Evolutionary conservation across 768 basidiomycete species (phyloP).

Genomic region (Amylocystis lapponica): DNA sequence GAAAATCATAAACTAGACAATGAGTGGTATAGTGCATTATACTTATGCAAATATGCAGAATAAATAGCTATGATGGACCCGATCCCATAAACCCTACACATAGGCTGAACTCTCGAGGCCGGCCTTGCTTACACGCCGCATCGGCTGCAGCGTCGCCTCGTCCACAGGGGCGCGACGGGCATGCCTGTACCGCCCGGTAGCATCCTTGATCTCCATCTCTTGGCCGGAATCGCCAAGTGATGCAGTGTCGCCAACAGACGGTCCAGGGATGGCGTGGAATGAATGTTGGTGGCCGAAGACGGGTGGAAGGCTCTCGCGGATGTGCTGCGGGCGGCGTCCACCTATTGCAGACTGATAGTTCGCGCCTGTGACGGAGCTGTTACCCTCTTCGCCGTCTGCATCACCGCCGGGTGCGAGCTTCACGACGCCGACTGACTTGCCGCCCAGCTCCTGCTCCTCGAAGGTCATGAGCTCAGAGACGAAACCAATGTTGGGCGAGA

Average conservation of each 20-base stretch:
- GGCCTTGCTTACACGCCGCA: constrained; percentile 88
- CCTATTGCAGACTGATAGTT: constrained; percentile 41
- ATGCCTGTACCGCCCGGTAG: constrained; percentile 80
- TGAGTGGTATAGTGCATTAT: neutral
- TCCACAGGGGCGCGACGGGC: constrained; percentile 83
- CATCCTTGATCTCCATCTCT: constrained; percentile 88
- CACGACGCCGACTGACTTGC: constrained; percentile 65
- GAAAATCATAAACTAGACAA: neutral
- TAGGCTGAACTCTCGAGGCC: constrained; percentile 65
- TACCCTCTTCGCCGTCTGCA: constrained; percentile 21
- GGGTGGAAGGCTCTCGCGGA: constrained; percentile 73
- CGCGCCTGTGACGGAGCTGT: constrained; percentile 10
- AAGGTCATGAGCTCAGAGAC: constrained; percentile 96
- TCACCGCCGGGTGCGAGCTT: constrained; percentile 32
- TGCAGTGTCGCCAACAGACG: constrained; percentile 25
- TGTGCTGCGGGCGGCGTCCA: constrained; percentile 53
- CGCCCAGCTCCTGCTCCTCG: constrained; percentile 84
- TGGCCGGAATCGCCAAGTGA: constrained; percentile 65
- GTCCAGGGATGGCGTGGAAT: constrained; percentile 12
- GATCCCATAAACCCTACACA: constrained; percentile 3
- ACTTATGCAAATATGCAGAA: too few relatives aligned
- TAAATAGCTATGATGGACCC: neutral
- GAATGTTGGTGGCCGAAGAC: constrained; percentile 32
- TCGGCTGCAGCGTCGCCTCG: constrained; percentile 82
- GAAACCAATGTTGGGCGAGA: constrained; percentile 96